Evolutionary conservation across 306 rosid species (phyloP), one percentile per base, ranked within the genome.

Genomic region (Luffa aegyptiaca): DNA sequence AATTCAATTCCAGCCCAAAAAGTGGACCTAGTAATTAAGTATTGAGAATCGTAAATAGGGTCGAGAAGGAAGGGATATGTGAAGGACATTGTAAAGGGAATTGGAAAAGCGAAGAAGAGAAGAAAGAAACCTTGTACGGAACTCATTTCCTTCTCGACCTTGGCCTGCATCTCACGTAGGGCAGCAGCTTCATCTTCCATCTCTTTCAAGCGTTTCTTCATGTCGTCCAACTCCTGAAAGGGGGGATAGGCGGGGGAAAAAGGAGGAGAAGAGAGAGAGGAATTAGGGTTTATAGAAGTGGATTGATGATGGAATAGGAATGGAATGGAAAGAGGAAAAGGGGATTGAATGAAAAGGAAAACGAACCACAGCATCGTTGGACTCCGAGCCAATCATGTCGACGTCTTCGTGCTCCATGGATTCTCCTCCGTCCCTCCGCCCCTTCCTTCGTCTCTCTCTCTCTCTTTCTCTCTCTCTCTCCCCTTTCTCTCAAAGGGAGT

Each of bases 171-270:
- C 84, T 89, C 91, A 36, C 88, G 80, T 70, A 89, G 77, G 65
- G 91, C 93, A 80, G 88, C 89, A 35, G 91, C 86, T 81, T 89
- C 93, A 9, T 87, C 89, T 77, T 89, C 91, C 90, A 89, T 89
- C 77, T 89, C 89, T 84, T 89, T 89, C 83, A 89, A 75, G 53
- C 90, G 89, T 45, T 84, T 87, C 85, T 87, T 87, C 93, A 89
- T 87, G 87, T 87, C 89, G 44, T 89, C 91, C 63, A 89, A 80
- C 18, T 87, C 93, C 93, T 87, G 86, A 31, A 52, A 79, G 33
- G 3, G 2, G 20, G 61, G 9, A n/a, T n/a, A n/a, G 0, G 2
- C 5, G 10, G 41, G 11, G 70, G 11, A 8, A 6, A 26, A 46
- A 20, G 2, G 3, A 18, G 11, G 37, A 52, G 16, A 64, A 12